A percentile compares a stretch with the other conserved stretches of the same genome.
Conservation (phyloP, 257 asterid species). For the Vinca minor region DNA sequence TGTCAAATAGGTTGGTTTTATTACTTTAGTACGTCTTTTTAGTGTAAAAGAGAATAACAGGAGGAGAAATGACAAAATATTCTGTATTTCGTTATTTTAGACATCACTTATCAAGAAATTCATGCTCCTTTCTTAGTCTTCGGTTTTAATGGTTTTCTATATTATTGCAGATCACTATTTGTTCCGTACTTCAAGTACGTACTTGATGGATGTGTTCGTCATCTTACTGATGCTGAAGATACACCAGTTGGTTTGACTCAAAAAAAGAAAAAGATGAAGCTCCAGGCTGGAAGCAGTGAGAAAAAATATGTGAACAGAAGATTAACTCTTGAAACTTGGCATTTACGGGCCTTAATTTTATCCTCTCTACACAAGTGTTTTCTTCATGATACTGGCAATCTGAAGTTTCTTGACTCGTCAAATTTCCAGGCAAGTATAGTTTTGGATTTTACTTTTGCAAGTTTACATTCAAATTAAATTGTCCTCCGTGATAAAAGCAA, state of each 20-base stretch:
- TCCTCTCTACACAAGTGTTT: constrained; percentile 73
- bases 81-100: no score
- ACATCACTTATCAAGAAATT: no score
- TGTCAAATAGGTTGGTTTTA: no score
- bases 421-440: constrained; percentile 62
- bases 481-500: no score
- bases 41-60: no score
- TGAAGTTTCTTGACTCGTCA: constrained; percentile 57
- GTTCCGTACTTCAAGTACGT: constrained; percentile 84
- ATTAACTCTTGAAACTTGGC: constrained; percentile 55
- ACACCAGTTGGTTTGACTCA: constrained; percentile 23
- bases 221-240: constrained; percentile 43
- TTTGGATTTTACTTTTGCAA: neutral
- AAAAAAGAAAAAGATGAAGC: constrained; percentile 71
- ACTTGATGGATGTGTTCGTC: constrained; percentile 63
- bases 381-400: constrained; percentile 65
- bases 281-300: constrained; percentile 21
- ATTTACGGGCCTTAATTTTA: constrained; percentile 56
- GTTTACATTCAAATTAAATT: no score
- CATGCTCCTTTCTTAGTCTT: neutral
- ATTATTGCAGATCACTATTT: constrained; percentile 54
- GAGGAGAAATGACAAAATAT: no score
- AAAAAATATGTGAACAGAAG: constrained; percentile 28
- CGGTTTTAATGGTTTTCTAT: neutral
- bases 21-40: no score